Conservation (phyloP, 2,329 filamentous ascomycete species). For the Salinomyces thailandicus region DNA sequence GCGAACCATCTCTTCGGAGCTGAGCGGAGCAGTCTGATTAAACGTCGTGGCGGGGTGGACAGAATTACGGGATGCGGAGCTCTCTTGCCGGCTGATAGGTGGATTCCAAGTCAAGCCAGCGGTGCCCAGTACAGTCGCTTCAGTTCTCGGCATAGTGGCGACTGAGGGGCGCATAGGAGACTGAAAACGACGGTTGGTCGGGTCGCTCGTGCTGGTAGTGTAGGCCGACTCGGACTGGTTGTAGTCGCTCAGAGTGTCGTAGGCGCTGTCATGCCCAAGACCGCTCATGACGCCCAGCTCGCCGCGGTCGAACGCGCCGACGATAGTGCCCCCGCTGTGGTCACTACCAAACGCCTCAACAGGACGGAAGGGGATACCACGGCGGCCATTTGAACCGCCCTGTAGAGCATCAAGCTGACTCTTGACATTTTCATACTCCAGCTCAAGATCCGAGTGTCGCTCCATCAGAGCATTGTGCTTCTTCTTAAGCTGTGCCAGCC, state of each 20-base stretch:
- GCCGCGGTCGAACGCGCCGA: slow-evolving; percentile 1
- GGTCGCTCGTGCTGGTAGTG: slow-evolving; percentile 11
- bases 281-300: slow-evolving; percentile 3
- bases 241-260: slow-evolving; percentile 6
- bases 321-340: neutral
- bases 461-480: slow-evolving; percentile 42
- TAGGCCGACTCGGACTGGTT: slow-evolving; percentile 5
- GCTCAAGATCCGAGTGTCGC: slow-evolving; percentile 39
- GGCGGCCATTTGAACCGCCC: slow-evolving; percentile 7
- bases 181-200: slow-evolving; percentile 6
- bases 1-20: slow-evolving; percentile 13
- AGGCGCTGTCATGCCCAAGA: slow-evolving; percentile 3
- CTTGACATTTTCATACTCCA: slow-evolving; percentile 23
- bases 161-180: slow-evolving; percentile 1
- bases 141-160: slow-evolving; percentile 12
- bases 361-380: neutral
- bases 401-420: slow-evolving; percentile 17
- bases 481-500: slow-evolving; percentile 41
- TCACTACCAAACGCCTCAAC: neutral
- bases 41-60: slow-evolving; percentile 29
- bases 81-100: slow-evolving; percentile 59
- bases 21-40: slow-evolving; percentile 22
- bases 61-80: slow-evolving; percentile 75
- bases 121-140: slow-evolving; percentile 12
- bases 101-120: slow-evolving; percentile 18